Base-by-base conservation (phyloP, 371 early-diverging fungal species). In the Mucor indicus region DNA sequence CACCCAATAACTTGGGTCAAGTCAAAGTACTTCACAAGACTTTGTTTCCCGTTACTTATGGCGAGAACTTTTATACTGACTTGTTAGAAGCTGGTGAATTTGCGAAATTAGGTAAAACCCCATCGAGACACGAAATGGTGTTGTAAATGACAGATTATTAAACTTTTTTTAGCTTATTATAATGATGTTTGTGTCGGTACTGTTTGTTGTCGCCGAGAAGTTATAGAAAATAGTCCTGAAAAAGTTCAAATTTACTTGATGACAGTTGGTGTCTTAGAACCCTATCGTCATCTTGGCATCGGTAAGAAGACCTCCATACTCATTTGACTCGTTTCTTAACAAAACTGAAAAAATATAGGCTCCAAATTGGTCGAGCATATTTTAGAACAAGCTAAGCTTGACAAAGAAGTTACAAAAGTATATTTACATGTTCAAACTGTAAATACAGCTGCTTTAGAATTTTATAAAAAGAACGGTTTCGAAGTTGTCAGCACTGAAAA, bases 251-350 rank as follows among this genome's bases (percentile, higher is more conserved):
- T 93, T 17, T 98, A 96, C 59, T 89, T 98, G 55, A 95, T 95
- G 90, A 98, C 98, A 0, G 71, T 98, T 38, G 95, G 98, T 27
- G 95, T 98, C 25, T 72, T 95, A 38, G 84, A 90, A 9, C 85
- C 90, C 7, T 95, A 89, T 62, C 79, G 98, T 31, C 66, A 85
- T 8, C 75, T 87, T 29, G 90, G 91, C 7, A 69, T 96, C 36
- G 96, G 93, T 89, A 70, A 53, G 21, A 29, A 25, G 4, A 25
- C 8, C 21, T 17, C 20, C 27, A 20, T 23, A 17, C 37, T 51
- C 11, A n/a, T 12, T 17, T 57, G 32, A 27, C 12, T 20, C 23
- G 31, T 12, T 37, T 33, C 43, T 20, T 4, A 31, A 32, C 2
- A 15, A 2, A 2, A 8, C 27, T 11, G 6, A n/a, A 35, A 17